phyloP scores from a whole-genome alignment of 2,329 filamentous ascomycete species.

The Fusarium algeriense region DNA sequence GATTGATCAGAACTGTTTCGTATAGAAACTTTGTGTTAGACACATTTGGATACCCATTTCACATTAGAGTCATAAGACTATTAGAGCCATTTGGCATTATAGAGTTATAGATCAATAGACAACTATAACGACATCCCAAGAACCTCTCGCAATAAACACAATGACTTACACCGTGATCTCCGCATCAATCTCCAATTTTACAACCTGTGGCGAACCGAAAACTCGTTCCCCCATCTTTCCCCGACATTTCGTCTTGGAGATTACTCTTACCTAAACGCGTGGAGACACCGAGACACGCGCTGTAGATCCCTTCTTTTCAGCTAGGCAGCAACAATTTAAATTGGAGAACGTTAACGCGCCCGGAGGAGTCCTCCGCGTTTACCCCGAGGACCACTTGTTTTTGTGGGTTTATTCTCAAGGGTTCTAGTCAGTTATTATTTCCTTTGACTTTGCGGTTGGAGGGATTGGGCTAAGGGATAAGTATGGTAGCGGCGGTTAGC shows the following conservation, averaged over 20 bases:
- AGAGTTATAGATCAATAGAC: constrained; percentile 31
- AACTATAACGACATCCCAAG: background rate
- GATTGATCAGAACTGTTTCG: background rate
- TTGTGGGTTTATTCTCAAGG: background rate
- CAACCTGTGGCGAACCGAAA: background rate
- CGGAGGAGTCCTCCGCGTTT: constrained; percentile 1
- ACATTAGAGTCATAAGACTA: constrained; percentile 10
- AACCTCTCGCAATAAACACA: background rate
- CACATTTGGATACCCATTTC: constrained; percentile 27
- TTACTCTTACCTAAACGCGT: constrained; percentile 7
- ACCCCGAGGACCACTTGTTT: constrained; percentile 3
- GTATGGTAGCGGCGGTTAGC: background rate
- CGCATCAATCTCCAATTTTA: constrained; percentile 5
- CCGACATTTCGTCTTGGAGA: background rate
- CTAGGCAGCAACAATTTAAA: constrained; percentile 9
- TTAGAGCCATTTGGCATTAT: constrained; percentile 10
- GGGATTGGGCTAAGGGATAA: background rate
- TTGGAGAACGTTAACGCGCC: background rate
- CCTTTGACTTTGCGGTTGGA: background rate
- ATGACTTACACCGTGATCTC: background rate
- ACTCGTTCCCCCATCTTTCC: constrained; percentile 1
- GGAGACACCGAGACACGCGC: background rate
- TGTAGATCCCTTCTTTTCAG: constrained; percentile 3
- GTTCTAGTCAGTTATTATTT: background rate
- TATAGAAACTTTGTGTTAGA: background rate